Percentiles rank a stretch among this genome's conserved stretches.
phyloP scores from a whole-genome alignment of 352 stramenopile genomes.

The Bremia lactucae region DNA sequence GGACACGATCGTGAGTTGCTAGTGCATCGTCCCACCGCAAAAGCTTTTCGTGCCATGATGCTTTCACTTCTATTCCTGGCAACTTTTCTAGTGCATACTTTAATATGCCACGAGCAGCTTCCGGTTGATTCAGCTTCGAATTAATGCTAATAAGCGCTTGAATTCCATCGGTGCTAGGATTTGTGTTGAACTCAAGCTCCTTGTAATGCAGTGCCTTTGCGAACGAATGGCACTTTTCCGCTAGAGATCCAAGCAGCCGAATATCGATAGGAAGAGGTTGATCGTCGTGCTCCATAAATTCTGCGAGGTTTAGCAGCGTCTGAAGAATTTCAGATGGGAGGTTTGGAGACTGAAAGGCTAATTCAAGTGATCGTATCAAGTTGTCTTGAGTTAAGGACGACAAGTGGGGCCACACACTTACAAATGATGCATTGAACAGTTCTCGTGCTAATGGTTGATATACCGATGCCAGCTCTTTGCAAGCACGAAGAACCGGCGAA shows the following conservation, averaged over 20 bases:
- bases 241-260: slow-evolving; percentile 91
- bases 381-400: slow-evolving; percentile 83
- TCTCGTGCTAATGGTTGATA: slow-evolving; percentile 97
- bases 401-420: slow-evolving; percentile 97
- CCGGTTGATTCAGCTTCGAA: slow-evolving; percentile 92
- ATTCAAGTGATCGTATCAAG: slow-evolving; percentile 91
- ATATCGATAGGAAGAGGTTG: slow-evolving; percentile 96
- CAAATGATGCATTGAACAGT: slow-evolving; percentile 98
- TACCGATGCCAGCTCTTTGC: slow-evolving; percentile 93
- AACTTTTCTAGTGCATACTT: slow-evolving; percentile 86
- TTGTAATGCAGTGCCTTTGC: slow-evolving; percentile 98
- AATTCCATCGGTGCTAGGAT: slow-evolving; percentile 87
- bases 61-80: slow-evolving; percentile 81
- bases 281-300: slow-evolving; percentile 99
- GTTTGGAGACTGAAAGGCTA: slow-evolving; percentile 87
- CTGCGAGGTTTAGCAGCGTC: slow-evolving; percentile 95
- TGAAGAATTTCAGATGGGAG: slow-evolving; percentile 97
- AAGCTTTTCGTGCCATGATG: slow-evolving; percentile 98
- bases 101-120: slow-evolving; percentile 97
- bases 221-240: slow-evolving; percentile 97
- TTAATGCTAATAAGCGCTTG: slow-evolving; percentile 99
- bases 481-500: slow-evolving; percentile 90
- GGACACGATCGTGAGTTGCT: slow-evolving; percentile 86
- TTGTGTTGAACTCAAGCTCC: slow-evolving; percentile 95
- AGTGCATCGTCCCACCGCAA: slow-evolving; percentile 96